Conservation (phyloP, 2,329 filamentous ascomycete species). For the Phaeosphaeriaceae sp. region DNA sequence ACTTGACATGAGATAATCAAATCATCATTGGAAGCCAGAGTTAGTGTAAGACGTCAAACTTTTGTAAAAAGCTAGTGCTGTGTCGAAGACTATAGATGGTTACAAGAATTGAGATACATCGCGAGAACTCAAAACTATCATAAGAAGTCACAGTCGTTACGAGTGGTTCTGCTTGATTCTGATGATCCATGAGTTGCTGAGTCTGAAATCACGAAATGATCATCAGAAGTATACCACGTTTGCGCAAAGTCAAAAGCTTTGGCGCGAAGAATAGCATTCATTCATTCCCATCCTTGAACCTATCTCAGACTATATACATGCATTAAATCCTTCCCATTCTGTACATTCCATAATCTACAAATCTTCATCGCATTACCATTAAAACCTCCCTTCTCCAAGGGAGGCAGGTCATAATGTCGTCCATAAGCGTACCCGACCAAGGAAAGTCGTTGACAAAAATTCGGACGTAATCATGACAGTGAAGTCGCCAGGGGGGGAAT, state of each 20-base stretch:
- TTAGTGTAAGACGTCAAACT: too few relatives aligned
- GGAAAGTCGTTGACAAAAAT: not conserved
- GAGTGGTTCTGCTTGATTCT: too few relatives aligned
- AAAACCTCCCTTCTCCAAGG: not conserved
- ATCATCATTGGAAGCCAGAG: too few relatives aligned
- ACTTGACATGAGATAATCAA: too few relatives aligned
- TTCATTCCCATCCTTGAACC: not conserved
- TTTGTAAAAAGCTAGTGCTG: too few relatives aligned
- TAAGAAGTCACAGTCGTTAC: too few relatives aligned
- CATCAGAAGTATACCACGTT: too few relatives aligned
- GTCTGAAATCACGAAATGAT: too few relatives aligned
- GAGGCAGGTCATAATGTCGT: not conserved
- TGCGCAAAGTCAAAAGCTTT: conserved; percentile 10
- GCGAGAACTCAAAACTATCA: too few relatives aligned
- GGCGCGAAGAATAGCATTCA: not conserved
- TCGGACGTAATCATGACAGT: conserved; percentile 1
- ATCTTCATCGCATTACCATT: not conserved
- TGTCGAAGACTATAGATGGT: too few relatives aligned
- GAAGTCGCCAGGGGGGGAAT: conserved; percentile 3
- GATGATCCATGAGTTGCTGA: too few relatives aligned
- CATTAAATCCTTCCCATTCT: not conserved
- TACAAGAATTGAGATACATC: too few relatives aligned
- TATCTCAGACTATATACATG: not conserved
- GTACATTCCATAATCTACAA: not conserved
- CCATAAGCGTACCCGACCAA: not conserved